These are phyloP conservation scores for Escallonia rubra DNA, from an alignment of 129 eudicot genomes.

Conservation along the genomic window DNA sequence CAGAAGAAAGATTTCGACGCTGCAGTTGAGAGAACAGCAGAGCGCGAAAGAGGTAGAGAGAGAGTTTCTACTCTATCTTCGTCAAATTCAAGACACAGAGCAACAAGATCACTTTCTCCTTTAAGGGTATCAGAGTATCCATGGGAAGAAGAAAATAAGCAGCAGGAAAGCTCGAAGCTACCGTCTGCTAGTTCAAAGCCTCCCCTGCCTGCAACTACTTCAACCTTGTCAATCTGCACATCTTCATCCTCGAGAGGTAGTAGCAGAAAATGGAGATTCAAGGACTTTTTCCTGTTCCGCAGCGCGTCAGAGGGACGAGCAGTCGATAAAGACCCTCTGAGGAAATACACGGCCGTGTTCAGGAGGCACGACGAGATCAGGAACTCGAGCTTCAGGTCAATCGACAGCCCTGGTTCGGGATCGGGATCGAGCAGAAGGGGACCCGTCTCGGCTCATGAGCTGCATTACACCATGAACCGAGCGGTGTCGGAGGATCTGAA, in stretches of 20 bases:
- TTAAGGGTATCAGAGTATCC: conserved; percentile 37
- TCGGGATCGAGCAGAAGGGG: conserved; percentile 46
- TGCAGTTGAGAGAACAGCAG: background rate
- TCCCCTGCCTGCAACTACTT: conserved; percentile 13
- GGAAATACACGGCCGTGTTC: conserved; percentile 46
- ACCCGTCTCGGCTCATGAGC: conserved; percentile 79
- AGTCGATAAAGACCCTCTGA: conserved; percentile 61
- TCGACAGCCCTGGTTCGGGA: conserved; percentile 23
- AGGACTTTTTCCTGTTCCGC: conserved; percentile 74
- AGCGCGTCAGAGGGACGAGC: conserved; percentile 95
- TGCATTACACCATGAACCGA: conserved; percentile 72
- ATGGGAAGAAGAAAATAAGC: conserved; percentile 33
- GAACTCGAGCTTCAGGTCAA: conserved; percentile 22
- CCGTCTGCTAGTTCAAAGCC: conserved; percentile 7
- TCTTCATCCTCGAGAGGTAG: conserved; percentile 22
- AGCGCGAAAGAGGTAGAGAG: conserved; percentile 45
- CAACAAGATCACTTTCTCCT: conserved; percentile 75
- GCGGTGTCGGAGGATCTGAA: conserved; percentile 73
- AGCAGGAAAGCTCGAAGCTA: conserved; percentile 6
- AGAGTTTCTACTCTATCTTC: conserved; percentile 33
- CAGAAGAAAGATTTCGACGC: conserved; percentile 6
- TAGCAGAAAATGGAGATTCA: conserved; percentile 58
- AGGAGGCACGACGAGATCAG: conserved; percentile 39
- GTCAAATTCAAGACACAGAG: conserved; percentile 41
- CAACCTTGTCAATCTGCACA: conserved; percentile 14